Percentiles rank a stretch among this genome's conserved stretches.
phyloP scores from a whole-genome alignment of 2,329 filamentous ascomycete genomes.

The Helotiales sp. region DNA sequence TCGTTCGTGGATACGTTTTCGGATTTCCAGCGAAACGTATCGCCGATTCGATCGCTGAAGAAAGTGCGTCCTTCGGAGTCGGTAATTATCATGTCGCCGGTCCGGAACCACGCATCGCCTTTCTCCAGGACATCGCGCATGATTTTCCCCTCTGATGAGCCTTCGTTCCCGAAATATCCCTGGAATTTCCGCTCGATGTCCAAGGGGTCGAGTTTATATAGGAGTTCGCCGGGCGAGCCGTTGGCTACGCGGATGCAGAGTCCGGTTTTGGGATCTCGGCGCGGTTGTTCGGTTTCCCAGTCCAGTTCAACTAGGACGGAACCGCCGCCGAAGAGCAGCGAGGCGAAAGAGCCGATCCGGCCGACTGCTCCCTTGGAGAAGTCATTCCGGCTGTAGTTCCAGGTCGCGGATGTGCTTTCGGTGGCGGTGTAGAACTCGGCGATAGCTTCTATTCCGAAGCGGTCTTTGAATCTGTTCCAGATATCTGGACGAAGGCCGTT shows the following conservation, averaged over 20 bases:
- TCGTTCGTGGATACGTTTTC: constrained; percentile 85
- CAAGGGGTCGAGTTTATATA: constrained; percentile 70
- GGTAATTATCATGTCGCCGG: constrained; percentile 79
- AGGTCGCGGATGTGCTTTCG: constrained; percentile 71
- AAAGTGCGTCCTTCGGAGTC: constrained; percentile 73
- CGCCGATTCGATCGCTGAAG: constrained; percentile 82
- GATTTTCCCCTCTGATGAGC: constrained; percentile 75
- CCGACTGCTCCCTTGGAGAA: constrained; percentile 80
- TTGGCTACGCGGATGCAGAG: constrained; percentile 64
- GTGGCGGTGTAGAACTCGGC: constrained; percentile 84
- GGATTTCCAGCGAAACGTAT: constrained; percentile 81
- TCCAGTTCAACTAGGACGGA: constrained; percentile 72
- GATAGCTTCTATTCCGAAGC: constrained; percentile 75
- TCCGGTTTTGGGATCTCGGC: constrained; percentile 70
- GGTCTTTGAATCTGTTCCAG: constrained; percentile 81
- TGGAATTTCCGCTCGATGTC: constrained; percentile 72
- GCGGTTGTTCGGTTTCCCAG: constrained; percentile 69
- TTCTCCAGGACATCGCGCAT: constrained; percentile 73
- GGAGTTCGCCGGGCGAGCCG: constrained; percentile 75
- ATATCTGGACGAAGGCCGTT: constrained; percentile 87
- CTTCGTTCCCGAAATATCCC: constrained; percentile 78
- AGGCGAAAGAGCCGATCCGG: constrained; percentile 67
- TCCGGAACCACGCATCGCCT: constrained; percentile 82
- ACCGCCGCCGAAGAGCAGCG: constrained; percentile 55
- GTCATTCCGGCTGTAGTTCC: constrained; percentile 76